Percentiles rank a stretch among this genome's conserved stretches.
These are phyloP conservation scores for Acanthamoeba royreba DNA, from an alignment of 208 protist genomes.

Conservation along the genomic window DNA sequence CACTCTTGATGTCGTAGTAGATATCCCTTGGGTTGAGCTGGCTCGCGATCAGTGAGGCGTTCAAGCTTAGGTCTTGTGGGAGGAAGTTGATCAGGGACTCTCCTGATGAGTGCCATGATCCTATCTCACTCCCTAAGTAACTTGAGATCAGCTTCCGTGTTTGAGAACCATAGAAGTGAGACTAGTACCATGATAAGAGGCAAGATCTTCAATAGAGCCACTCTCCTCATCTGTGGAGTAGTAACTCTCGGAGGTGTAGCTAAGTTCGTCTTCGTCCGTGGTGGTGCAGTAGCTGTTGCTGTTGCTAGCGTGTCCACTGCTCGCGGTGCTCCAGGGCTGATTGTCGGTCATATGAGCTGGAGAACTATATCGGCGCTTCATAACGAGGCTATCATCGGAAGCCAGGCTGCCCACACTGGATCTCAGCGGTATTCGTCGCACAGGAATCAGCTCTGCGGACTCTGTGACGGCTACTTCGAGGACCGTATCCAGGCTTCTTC, in stretches of 20 bases:
- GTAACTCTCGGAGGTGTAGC: not conserved
- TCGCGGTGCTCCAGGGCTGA: not conserved
- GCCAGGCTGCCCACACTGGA: not conserved
- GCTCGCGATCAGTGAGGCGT: not conserved
- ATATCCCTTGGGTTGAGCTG: not conserved
- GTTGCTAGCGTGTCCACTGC: not conserved
- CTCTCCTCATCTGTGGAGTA: not conserved
- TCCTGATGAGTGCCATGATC: not conserved
- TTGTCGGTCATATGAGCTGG: not conserved
- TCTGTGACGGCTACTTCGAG: not conserved
- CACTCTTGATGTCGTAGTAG: constrained; percentile 4
- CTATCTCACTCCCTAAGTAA: not conserved
- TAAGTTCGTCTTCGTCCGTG: not conserved
- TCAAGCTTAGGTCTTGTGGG: not conserved
- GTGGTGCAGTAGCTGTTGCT: not conserved
- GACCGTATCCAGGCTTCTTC: not conserved
- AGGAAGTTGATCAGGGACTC: not conserved
- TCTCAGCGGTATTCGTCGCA: not conserved
- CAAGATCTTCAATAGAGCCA: not conserved
- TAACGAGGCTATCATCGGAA: not conserved
- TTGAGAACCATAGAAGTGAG: not conserved
- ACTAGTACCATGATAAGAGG: not conserved
- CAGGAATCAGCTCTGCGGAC: not conserved
- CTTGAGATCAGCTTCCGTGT: not conserved
- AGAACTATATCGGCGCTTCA: not conserved